A percentile compares a stretch with the other conserved stretches of the same genome.
Conservation (phyloP, 2,329 filamentous ascomycete species). For the Epichloe aotearoae region DNA sequence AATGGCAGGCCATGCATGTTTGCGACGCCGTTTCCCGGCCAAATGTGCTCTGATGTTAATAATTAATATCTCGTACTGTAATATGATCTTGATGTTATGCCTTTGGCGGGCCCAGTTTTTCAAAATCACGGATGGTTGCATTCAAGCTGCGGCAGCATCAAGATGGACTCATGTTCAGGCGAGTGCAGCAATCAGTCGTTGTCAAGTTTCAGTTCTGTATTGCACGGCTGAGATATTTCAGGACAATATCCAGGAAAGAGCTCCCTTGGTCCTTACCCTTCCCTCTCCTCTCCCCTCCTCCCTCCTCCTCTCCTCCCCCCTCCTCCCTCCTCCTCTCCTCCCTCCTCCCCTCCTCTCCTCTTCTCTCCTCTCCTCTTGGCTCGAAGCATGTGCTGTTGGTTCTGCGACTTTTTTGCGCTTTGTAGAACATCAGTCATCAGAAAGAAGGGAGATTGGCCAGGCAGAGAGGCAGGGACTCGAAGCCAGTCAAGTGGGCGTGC, state of each 20-base stretch:
- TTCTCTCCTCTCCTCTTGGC: neutral
- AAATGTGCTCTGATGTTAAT: neutral
- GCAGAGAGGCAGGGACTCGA: too few relatives aligned
- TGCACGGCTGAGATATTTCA: neutral
- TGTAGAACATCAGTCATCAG: neutral
- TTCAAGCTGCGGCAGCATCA: conserved; percentile 1
- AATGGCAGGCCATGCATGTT: neutral
- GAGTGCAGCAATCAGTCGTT: neutral
- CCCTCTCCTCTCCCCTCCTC: neutral
- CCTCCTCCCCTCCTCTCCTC: accelerated
- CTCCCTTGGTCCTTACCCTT: neutral
- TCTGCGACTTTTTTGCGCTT: neutral
- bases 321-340: neutral
- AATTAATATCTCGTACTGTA: neutral
- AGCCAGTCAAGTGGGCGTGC: too few relatives aligned
- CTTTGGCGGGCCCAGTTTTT: neutral
- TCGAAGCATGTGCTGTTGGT: neutral
- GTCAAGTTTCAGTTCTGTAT: neutral
- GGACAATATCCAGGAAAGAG: too few relatives aligned
- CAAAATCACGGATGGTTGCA: neutral
- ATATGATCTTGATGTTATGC: neutral
- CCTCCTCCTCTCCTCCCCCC: neutral
- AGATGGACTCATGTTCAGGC: neutral
- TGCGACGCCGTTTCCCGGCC: neutral
- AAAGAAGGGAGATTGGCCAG: too few relatives aligned